phyloP scores from a whole-genome alignment of 371 early-diverging fungal genomes.

The Apophysomyces elegans region DNA sequence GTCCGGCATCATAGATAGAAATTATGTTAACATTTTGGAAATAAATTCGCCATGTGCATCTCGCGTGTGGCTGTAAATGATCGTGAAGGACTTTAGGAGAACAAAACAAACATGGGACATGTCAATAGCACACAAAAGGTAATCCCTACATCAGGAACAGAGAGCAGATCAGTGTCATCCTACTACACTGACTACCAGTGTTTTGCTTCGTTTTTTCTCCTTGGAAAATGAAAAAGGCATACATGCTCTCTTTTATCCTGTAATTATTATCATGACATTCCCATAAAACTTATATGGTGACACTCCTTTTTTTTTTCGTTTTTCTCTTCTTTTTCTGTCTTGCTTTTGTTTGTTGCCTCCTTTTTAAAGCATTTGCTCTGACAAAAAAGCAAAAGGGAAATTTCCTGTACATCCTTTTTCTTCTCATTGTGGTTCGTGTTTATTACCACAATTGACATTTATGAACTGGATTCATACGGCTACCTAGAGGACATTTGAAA shows the following conservation, averaged over 20 bases:
- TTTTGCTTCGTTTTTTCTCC: background rate
- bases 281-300: background rate
- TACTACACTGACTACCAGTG: slow-evolving; percentile 4
- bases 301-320: slow-evolving; percentile 4
- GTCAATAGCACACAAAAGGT: slow-evolving; percentile 6
- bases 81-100: slow-evolving; percentile 8
- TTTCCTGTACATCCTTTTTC: background rate
- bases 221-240: background rate
- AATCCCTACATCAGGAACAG: slow-evolving; percentile 1
- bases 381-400: slow-evolving; percentile 9
- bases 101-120: background rate
- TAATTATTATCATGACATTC: background rate
- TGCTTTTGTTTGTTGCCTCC: background rate
- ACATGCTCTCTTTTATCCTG: background rate
- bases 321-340: background rate
- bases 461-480: slow-evolving; percentile 58
- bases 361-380: background rate
- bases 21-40: background rate
- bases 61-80: slow-evolving; percentile 8
- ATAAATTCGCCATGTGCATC: background rate
- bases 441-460: slow-evolving; percentile 58
- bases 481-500: slow-evolving; percentile 60
- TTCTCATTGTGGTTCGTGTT: background rate
- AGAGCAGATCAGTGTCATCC: slow-evolving; percentile 3
- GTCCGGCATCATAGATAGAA: background rate